Percentiles rank a stretch among this genome's conserved stretches.
phyloP scores from a whole-genome alignment of 345 rosid species.

The Gynandropsis gynandra region DNA sequence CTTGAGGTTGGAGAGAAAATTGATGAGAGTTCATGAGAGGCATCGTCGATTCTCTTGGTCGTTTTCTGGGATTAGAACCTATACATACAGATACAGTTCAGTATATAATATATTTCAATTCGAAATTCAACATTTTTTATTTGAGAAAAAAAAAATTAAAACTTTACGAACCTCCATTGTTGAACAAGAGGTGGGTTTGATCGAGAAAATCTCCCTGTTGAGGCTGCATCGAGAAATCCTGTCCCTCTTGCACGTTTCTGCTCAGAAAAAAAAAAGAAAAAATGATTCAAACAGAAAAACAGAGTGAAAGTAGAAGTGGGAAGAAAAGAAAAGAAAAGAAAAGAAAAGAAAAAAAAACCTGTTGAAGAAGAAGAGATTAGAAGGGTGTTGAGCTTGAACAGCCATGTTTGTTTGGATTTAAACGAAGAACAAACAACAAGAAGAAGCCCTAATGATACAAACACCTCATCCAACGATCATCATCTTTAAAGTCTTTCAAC shows the following conservation, averaged over 20 bases:
- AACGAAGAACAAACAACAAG: background rate
- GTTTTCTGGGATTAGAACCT: conserved; percentile 37
- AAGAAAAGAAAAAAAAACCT: conserved; percentile 26
- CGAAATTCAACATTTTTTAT: background rate
- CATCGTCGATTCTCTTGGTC: conserved; percentile 37
- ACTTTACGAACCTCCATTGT: background rate
- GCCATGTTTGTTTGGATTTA: conserved; percentile 34
- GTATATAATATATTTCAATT: too few relatives aligned
- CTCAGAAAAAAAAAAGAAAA: background rate
- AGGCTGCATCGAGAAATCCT: conserved; percentile 33
- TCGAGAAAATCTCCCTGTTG: conserved; percentile 22
- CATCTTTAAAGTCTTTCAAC: too few relatives aligned
- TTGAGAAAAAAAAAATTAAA: background rate
- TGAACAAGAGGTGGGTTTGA: background rate
- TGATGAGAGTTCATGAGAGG: background rate
- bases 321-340: background rate
- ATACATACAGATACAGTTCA: background rate
- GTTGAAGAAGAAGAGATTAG: conserved; percentile 48
- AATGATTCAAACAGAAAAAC: background rate
- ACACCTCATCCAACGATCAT: too few relatives aligned
- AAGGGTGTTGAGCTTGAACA: conserved; percentile 72
- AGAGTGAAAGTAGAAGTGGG: background rate
- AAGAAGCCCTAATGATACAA: background rate
- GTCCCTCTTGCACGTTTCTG: conserved; percentile 52
- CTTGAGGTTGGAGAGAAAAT: background rate